phyloP scores from a whole-genome alignment of 257 asterid genomes.

The Primulina tabacum region DNA sequence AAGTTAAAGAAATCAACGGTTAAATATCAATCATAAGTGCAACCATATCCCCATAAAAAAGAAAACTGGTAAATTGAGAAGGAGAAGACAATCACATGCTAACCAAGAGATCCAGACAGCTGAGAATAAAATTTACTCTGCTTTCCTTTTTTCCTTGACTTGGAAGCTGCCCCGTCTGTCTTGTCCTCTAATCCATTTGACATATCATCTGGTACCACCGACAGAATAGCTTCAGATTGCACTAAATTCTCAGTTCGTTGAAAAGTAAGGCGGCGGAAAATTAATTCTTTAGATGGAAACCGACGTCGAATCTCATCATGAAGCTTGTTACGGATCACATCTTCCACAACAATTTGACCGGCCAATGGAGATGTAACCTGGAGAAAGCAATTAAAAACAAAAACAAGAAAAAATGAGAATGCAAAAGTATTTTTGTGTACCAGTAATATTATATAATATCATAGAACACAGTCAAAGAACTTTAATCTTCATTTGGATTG shows the following conservation, averaged over 20 bases:
- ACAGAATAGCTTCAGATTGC: slow-evolving; percentile 89
- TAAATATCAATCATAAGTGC: not conserved
- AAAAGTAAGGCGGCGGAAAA: slow-evolving; percentile 79
- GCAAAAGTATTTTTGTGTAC: not conserved
- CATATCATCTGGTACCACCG: slow-evolving; percentile 33
- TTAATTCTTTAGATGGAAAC: slow-evolving; percentile 46
- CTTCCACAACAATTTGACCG: slow-evolving; percentile 83
- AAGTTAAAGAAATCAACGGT: not conserved
- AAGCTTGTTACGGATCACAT: slow-evolving; percentile 62
- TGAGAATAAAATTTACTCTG: slow-evolving; percentile 36
- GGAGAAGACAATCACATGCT: slow-evolving; percentile 23
- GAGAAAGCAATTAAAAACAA: slow-evolving; percentile 19
- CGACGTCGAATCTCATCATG: slow-evolving; percentile 43
- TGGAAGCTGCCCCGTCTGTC: slow-evolving; percentile 35
- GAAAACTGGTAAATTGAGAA: slow-evolving; percentile 13
- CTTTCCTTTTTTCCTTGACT: slow-evolving; percentile 45
- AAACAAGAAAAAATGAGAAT: not conserved
- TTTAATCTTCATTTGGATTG: not conserved
- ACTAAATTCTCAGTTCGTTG: slow-evolving; percentile 68
- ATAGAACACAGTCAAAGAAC: not conserved
- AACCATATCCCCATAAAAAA: slow-evolving; percentile 3
- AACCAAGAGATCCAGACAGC: slow-evolving; percentile 31
- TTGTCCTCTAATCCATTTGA: slow-evolving; percentile 34
- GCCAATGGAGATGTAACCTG: slow-evolving; percentile 76
- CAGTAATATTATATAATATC: not conserved